phyloP scores from a whole-genome alignment of 2,329 filamentous ascomycete species.

The Parastagonospora nodorum region DNA sequence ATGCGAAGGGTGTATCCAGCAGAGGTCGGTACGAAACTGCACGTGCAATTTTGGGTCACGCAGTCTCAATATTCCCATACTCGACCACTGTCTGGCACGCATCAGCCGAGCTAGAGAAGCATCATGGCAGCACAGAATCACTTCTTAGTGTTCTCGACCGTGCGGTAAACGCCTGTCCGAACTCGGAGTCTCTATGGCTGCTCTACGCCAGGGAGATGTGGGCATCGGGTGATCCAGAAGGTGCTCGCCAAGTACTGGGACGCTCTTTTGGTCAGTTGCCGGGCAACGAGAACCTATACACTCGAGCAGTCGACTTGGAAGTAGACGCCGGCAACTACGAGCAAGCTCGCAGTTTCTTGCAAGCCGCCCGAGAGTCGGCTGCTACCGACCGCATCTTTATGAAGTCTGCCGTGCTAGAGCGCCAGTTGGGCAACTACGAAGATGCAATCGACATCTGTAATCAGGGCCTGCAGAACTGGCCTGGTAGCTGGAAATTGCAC shows the following conservation, averaged over 20 bases:
- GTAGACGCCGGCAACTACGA: slow-evolving; percentile 84
- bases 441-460: slow-evolving; percentile 85
- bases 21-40: slow-evolving; percentile 88
- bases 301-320: slow-evolving; percentile 94
- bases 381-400: slow-evolving; percentile 97
- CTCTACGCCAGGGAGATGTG: slow-evolving; percentile 94
- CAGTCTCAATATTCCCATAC: slow-evolving; percentile 85
- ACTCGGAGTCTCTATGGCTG: slow-evolving; percentile 92
- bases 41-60: slow-evolving; percentile 89
- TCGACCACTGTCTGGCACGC: slow-evolving; percentile 89
- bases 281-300: slow-evolving; percentile 97
- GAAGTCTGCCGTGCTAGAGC: slow-evolving; percentile 92
- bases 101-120: slow-evolving; percentile 87
- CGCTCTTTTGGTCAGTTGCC: slow-evolving; percentile 93
- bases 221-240: slow-evolving; percentile 85
- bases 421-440: slow-evolving; percentile 78
- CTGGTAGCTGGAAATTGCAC: slow-evolving; percentile 85
- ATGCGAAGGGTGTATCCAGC: slow-evolving; percentile 80
- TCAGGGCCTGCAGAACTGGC: slow-evolving; percentile 85
- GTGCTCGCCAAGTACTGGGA: slow-evolving; percentile 82
- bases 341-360: slow-evolving; percentile 80
- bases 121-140: slow-evolving; percentile 81
- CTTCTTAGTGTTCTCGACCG: slow-evolving; percentile 88
- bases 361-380: slow-evolving; percentile 82
- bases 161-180: slow-evolving; percentile 89